Conservation (phyloP, 148 eudicot species). For the Rhododendron henanense region DNA sequence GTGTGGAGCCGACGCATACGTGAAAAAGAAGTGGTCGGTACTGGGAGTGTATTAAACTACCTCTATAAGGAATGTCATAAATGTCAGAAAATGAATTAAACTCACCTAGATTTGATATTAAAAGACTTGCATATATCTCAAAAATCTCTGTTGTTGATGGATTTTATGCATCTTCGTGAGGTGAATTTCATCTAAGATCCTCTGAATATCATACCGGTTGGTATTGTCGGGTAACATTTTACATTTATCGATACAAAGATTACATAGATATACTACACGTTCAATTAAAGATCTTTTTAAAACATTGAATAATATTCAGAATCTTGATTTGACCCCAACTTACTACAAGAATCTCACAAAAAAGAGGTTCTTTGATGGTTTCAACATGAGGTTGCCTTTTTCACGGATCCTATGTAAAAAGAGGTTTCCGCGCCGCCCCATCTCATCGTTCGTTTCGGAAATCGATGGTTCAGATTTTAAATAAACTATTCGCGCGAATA, state of each 20-base stretch:
- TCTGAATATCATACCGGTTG: not conserved
- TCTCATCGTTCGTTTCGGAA: too few species aligned
- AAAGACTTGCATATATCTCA: not conserved
- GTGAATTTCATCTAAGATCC: not conserved
- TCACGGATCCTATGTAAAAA: too few species aligned
- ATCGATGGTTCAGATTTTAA: too few species aligned
- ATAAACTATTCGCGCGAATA: too few species aligned
- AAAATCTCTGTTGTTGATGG: not conserved
- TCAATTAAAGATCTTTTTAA: not conserved
- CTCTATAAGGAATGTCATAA: not conserved
- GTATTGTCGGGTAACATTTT: not conserved
- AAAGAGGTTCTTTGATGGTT: too few species aligned
- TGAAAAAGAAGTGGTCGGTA: too few species aligned
- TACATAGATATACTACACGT: not conserved
- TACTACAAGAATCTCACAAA: too few species aligned
- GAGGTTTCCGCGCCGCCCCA: too few species aligned
- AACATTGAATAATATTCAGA: not conserved
- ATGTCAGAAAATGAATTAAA: not conserved
- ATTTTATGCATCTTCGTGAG: not conserved
- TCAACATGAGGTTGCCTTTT: too few species aligned
- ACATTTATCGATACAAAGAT: not conserved
- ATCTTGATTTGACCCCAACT: not conserved
- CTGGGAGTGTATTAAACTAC: not conserved
- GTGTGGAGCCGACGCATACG: too few species aligned
- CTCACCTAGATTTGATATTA: not conserved